phyloP scores from a whole-genome alignment of 106 monocot genomes.

The Hemerocallis citrina region DNA sequence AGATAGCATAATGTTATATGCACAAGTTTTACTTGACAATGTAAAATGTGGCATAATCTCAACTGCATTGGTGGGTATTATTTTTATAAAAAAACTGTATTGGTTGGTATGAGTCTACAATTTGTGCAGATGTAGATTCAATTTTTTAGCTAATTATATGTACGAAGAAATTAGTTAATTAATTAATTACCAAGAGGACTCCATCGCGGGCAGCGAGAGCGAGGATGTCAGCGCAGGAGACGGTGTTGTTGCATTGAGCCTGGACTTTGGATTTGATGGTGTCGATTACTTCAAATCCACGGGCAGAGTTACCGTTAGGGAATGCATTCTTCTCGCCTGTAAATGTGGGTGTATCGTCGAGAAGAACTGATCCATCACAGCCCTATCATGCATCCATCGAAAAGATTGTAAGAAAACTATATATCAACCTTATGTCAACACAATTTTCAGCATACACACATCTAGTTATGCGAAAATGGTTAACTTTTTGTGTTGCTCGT shows the following conservation, averaged over 20 bases:
- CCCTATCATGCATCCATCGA: conserved; percentile 28
- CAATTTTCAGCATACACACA: no score
- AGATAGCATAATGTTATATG: not conserved
- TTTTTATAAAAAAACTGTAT: no score
- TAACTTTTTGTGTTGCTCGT: no score
- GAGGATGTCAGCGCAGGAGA: conserved; percentile 50
- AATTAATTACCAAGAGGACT: conserved; percentile 9
- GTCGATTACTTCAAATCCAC: conserved; percentile 43
- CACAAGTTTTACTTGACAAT: not conserved
- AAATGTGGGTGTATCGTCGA: conserved; percentile 29
- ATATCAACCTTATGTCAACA: no score
- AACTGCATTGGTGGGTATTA: not conserved
- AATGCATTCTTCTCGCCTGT: conserved; percentile 28
- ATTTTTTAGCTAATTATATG: no score
- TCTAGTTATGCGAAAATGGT: no score
- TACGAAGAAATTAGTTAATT: no score
- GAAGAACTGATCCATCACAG: conserved; percentile 31
- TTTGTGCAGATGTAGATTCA: no score
- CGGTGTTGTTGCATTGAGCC: conserved; percentile 15
- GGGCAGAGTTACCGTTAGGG: conserved; percentile 22
- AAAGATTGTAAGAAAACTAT: no score
- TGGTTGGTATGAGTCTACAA: not conserved
- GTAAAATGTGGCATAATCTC: not conserved
- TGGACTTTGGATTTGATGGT: conserved; percentile 29
- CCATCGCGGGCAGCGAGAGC: conserved; percentile 34